Evolutionary conservation across 2,329 filamentous ascomycete genomes (phyloP).

Genomic region (Cordyceps tenuipes): DNA sequence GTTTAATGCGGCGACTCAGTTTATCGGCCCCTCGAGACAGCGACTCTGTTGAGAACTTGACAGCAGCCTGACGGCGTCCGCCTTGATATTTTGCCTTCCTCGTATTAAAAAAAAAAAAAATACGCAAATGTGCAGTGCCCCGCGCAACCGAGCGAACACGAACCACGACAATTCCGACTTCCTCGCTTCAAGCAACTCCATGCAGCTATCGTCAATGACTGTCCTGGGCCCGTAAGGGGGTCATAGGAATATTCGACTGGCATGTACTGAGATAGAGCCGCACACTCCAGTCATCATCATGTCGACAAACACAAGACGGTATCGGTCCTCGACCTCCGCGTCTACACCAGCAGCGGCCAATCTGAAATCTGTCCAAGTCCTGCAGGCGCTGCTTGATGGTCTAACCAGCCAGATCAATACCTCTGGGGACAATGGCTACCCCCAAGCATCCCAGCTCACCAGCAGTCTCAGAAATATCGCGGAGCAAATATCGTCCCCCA

Average conservation of each 20-base stretch:
- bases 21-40: not conserved
- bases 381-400: constrained; percentile 45
- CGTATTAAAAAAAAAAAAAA: not conserved
- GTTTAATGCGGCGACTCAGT: not conserved
- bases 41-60: not conserved
- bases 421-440: constrained; percentile 33
- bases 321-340: constrained; percentile 56
- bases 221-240: constrained; percentile 8
- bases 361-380: constrained; percentile 53
- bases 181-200: not conserved
- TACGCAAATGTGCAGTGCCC: constrained; percentile 8
- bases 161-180: not conserved
- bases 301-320: constrained; percentile 45
- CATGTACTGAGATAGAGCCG: constrained; percentile 1
- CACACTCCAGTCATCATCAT: constrained; percentile 30
- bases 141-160: constrained; percentile 6
- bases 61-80: not conserved
- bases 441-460: constrained; percentile 39
- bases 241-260: not conserved
- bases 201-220: constrained; percentile 1
- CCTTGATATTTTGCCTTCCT: not conserved
- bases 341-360: constrained; percentile 42
- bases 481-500: constrained; percentile 47
- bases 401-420: constrained; percentile 29
- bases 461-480: constrained; percentile 56